These are phyloP conservation scores for Amniculicola lignicola DNA, from an alignment of 495 filamentous ascomycete species.

Conservation along the genomic window DNA sequence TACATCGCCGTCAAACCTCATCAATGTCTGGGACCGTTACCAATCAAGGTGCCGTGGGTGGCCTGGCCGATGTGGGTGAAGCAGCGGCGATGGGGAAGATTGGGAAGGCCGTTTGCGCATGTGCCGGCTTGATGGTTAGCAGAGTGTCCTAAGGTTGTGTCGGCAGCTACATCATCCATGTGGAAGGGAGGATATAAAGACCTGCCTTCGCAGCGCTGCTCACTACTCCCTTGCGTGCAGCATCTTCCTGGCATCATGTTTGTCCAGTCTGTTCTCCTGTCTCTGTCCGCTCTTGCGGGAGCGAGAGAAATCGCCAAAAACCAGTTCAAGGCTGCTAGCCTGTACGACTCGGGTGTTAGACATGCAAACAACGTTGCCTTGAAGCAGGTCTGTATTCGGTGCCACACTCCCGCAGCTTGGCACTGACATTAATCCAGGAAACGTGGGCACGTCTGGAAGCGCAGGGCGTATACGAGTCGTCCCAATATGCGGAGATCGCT, in stretches of 20 bases:
- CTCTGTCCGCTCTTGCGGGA: constrained; percentile 19
- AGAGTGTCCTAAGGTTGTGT: not conserved
- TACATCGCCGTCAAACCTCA: constrained; percentile 3
- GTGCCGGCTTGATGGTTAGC: constrained; percentile 10
- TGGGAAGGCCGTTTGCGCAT: constrained; percentile 10
- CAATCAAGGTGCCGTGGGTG: constrained; percentile 16
- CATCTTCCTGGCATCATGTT: constrained; percentile 8
- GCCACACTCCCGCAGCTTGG: not conserved
- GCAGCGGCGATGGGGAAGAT: not conserved
- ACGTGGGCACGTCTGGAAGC: constrained; percentile 10
- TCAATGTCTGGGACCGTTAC: constrained; percentile 15
- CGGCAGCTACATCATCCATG: not conserved
- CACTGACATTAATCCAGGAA: constrained; percentile 19
- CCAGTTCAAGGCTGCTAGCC: constrained; percentile 18
- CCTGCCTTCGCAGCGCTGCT: not conserved
- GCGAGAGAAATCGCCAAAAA: constrained; percentile 25
- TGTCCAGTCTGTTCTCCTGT: constrained; percentile 1
- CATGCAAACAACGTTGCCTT: constrained; percentile 29
- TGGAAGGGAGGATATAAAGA: constrained; percentile 19
- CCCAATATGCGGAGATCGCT: constrained; percentile 19
- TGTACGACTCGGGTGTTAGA: constrained; percentile 30
- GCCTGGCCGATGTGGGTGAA: constrained; percentile 1
- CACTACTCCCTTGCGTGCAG: not conserved
- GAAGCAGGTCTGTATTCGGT: constrained; percentile 16
- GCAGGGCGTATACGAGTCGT: constrained; percentile 20